phyloP scores from a whole-genome alignment of 768 basidiomycete genomes.

The Agaricus subrufescens region DNA sequence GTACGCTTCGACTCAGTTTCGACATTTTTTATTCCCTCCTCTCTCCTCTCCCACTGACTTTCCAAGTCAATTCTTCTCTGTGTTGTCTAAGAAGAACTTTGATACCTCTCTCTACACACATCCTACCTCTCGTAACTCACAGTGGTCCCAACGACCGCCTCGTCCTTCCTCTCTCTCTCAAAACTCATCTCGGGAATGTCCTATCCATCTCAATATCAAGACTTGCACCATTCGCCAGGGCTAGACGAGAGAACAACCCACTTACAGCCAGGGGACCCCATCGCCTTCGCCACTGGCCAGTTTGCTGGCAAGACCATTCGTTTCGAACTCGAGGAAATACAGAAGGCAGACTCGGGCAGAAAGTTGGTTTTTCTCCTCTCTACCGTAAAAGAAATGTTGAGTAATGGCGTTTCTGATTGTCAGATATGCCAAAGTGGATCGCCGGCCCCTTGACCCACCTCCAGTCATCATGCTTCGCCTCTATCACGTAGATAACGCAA shows the following conservation, averaged over 20 bases:
- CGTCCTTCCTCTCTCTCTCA: background rate
- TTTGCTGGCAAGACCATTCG: constrained; percentile 47
- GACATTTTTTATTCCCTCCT: constrained; percentile 4
- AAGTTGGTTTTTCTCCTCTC: constrained; percentile 37
- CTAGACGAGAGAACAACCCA: constrained; percentile 9
- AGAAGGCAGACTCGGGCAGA: constrained; percentile 63
- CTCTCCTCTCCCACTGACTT: background rate
- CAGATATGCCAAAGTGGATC: constrained; percentile 58
- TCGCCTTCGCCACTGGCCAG: constrained; percentile 46
- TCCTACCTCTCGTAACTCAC: constrained; percentile 4
- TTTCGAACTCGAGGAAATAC: constrained; percentile 52
- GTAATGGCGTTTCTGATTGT: background rate
- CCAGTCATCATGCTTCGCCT: constrained; percentile 50
- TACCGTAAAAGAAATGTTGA: constrained; percentile 8
- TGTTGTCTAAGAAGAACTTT: background rate
- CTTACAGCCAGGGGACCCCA: constrained; percentile 28
- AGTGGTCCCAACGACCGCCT: background rate
- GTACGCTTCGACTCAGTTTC: background rate
- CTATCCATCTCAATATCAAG: constrained; percentile 10
- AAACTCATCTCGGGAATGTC: constrained; percentile 4
- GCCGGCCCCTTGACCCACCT: constrained; percentile 66
- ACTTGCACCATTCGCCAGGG: constrained; percentile 28
- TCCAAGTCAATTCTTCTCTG: background rate
- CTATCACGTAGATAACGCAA: constrained; percentile 38
- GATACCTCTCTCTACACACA: background rate